Percentiles rank a stretch among this genome's conserved stretches.
Evolutionary conservation across 352 stramenopile species (phyloP).

Genomic region (Bremia lactucae): DNA sequence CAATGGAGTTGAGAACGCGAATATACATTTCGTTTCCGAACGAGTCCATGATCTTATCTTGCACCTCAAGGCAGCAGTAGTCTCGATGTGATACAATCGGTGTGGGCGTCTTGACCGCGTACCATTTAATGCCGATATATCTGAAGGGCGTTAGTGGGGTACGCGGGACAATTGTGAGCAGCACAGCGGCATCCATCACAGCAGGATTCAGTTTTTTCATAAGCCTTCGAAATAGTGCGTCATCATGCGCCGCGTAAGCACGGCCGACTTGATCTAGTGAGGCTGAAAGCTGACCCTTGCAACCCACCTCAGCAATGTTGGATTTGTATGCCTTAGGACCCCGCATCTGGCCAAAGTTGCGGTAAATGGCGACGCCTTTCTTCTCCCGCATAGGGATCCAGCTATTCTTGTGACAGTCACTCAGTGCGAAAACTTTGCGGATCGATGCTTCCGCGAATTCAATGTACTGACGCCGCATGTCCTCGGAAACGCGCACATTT

Average conservation of each 20-base stretch:
- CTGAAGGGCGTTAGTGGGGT: conserved; percentile 56
- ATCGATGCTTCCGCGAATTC: conserved; percentile 75
- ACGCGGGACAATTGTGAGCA: conserved; percentile 68
- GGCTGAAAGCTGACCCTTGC: conserved; percentile 52
- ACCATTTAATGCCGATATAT: conserved; percentile 86
- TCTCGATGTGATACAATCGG: conserved; percentile 74
- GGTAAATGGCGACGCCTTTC: conserved; percentile 68
- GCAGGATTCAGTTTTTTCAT: conserved; percentile 74
- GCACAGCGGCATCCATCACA: conserved; percentile 68
- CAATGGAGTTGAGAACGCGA: conserved; percentile 71
- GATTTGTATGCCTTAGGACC: conserved; percentile 52
- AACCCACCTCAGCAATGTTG: conserved; percentile 69
- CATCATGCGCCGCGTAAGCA: conserved; percentile 69
- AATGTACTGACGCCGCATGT: conserved; percentile 64
- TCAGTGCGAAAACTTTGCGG: conserved; percentile 74
- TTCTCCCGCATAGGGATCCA: conserved; percentile 82
- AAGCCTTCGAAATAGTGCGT: conserved; percentile 60
- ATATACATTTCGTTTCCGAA: conserved; percentile 82
- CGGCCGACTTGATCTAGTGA: conserved; percentile 67
- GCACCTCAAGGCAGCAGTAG: conserved; percentile 79
- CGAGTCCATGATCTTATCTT: conserved; percentile 76
- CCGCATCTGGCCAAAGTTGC: conserved; percentile 60
- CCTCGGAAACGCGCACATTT: conserved; percentile 51
- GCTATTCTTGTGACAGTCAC: conserved; percentile 69
- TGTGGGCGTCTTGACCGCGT: conserved; percentile 70